Percentiles rank a stretch among this genome's conserved stretches.
Conservation (phyloP, 805 yeast species). For the Yamadazyma phyllophila region DNA sequence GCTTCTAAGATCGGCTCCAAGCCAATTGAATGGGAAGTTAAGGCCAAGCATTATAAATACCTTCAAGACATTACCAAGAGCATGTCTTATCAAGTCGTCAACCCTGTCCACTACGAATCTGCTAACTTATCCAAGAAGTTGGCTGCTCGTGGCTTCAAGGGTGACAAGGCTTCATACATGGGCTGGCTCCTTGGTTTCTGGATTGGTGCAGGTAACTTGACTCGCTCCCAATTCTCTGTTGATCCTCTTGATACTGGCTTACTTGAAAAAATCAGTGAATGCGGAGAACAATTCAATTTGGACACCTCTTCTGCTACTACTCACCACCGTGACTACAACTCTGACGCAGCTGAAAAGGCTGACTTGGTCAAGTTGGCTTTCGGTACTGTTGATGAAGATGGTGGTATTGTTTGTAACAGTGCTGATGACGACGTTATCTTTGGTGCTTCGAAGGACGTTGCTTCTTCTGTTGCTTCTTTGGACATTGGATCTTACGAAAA, state of each 20-base stretch:
- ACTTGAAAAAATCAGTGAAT: conserved; percentile 21
- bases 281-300: conserved; percentile 13
- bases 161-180: conserved; percentile 21
- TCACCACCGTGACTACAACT: conserved; percentile 4
- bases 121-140: conserved; percentile 27
- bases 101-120: conserved; percentile 35
- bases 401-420: conserved; percentile 6
- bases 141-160: conserved; percentile 17
- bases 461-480: not conserved
- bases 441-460: not conserved
- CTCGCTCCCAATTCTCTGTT: conserved; percentile 25
- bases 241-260: conserved; percentile 25
- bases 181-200: conserved; percentile 44
- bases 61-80: conserved; percentile 26
- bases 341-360: not conserved
- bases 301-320: not conserved
- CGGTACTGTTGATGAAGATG: conserved; percentile 6
- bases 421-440: not conserved
- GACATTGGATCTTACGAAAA: not conserved
- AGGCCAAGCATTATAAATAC: conserved; percentile 34
- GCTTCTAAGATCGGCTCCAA: conserved; percentile 13
- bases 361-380: conserved; percentile 3
- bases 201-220: conserved; percentile 35
- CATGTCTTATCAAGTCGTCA: conserved; percentile 29
- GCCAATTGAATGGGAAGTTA: conserved; percentile 36